These are phyloP conservation scores for Stagonosporopsis vannaccii DNA, from an alignment of 2,329 filamentous ascomycete genomes.

Conservation along the genomic window DNA sequence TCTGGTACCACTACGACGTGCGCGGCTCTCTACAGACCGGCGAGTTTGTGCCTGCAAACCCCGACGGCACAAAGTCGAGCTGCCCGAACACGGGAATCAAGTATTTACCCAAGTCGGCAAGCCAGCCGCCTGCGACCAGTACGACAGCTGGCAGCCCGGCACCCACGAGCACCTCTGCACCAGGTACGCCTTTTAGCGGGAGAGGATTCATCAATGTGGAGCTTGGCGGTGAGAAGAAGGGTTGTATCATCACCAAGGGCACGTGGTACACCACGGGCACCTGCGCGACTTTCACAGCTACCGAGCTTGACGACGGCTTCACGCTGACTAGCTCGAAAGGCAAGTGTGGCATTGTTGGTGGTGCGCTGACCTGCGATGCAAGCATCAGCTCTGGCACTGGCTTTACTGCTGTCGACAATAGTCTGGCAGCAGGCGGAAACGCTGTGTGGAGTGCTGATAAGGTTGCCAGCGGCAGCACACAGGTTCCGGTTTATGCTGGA, in stretches of 20 bases:
- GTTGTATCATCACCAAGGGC: slow-evolving; percentile 72
- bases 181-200: slow-evolving; percentile 61
- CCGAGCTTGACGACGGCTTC: slow-evolving; percentile 44
- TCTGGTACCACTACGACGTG: slow-evolving; percentile 71
- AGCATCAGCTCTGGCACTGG: slow-evolving; percentile 53
- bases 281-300: slow-evolving; percentile 70
- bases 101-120: slow-evolving; percentile 66
- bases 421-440: slow-evolving; percentile 50
- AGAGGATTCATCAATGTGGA: slow-evolving; percentile 67
- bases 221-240: slow-evolving; percentile 57
- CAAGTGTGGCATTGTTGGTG: slow-evolving; percentile 62
- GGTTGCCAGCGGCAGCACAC: slow-evolving; percentile 52
- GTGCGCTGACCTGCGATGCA: slow-evolving; percentile 63
- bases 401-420: slow-evolving; percentile 49
- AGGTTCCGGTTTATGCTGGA: slow-evolving; percentile 54
- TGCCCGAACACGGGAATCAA: slow-evolving; percentile 70
- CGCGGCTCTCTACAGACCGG: slow-evolving; percentile 66
- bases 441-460: slow-evolving; percentile 54
- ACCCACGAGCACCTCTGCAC: slow-evolving; percentile 41
- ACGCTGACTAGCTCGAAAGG: slow-evolving; percentile 45
- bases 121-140: slow-evolving; percentile 36
- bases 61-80: slow-evolving; percentile 65
- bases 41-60: slow-evolving; percentile 64
- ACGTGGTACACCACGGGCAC: slow-evolving; percentile 73
- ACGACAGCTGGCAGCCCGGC: slow-evolving; percentile 37